These are phyloP conservation scores for Laetiporus sulphureus DNA, from an alignment of 1,284 basidiomycete species.

Conservation along the genomic window DNA sequence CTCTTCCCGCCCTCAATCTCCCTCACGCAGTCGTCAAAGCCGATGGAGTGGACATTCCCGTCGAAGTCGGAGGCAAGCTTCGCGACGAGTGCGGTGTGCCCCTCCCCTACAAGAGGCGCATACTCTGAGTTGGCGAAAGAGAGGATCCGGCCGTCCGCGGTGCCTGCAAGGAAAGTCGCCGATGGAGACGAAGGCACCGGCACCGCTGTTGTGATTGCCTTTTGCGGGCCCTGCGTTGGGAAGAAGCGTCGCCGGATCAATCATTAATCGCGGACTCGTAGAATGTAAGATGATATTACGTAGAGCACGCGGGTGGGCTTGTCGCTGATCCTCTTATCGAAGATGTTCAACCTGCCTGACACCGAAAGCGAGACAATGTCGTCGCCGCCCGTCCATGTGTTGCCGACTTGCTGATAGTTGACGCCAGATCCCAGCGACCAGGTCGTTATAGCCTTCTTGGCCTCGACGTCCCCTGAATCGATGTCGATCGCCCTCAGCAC, in stretches of 20 bases:
- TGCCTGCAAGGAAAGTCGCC: slow-evolving; percentile 76
- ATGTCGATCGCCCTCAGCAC: background rate
- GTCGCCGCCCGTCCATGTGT: slow-evolving; percentile 69
- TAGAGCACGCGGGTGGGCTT: slow-evolving; percentile 58
- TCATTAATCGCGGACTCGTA: background rate
- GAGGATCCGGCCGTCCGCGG: slow-evolving; percentile 78
- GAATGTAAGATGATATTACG: slow-evolving; percentile 33
- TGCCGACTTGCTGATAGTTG: slow-evolving; percentile 82
- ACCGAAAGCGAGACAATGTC: slow-evolving; percentile 84
- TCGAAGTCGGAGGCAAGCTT: slow-evolving; percentile 49
- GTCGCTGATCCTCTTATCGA: slow-evolving; percentile 67
- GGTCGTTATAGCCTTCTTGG: slow-evolving; percentile 55
- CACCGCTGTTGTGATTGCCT: slow-evolving; percentile 65
- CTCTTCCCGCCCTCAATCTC: slow-evolving; percentile 45
- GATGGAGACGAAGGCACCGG: slow-evolving; percentile 32
- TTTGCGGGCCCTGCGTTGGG: slow-evolving; percentile 63
- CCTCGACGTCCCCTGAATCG: slow-evolving; percentile 70
- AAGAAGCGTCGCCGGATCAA: background rate
- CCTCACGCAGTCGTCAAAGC: slow-evolving; percentile 76
- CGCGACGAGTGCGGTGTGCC: slow-evolving; percentile 70
- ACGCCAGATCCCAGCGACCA: slow-evolving; percentile 72
- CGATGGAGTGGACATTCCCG: slow-evolving; percentile 61
- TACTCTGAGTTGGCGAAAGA: slow-evolving; percentile 52
- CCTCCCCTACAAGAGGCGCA: slow-evolving; percentile 49
- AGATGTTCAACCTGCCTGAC: slow-evolving; percentile 78